A percentile compares a stretch with the other conserved stretches of the same genome.
Conservation (phyloP, 2,329 filamentous ascomycete genomes). For the Phaeosphaeria sp. region DNA sequence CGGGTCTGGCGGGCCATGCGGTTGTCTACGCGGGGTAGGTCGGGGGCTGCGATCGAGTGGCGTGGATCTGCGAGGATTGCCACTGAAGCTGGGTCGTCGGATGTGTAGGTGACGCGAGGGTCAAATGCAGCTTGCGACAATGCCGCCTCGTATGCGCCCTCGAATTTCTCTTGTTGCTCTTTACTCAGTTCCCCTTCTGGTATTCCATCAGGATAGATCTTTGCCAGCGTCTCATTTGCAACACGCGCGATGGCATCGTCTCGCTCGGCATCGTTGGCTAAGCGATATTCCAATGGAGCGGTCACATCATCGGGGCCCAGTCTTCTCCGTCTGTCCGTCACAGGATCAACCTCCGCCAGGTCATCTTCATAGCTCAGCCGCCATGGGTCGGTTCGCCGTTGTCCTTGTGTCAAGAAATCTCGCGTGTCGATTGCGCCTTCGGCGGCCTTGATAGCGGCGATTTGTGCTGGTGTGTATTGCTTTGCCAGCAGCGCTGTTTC, state of each 20-base stretch:
- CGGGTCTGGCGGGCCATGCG: conserved; percentile 45
- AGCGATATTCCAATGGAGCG: conserved; percentile 30
- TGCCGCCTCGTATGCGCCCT: conserved; percentile 40
- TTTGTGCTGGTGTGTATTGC: conserved; percentile 81
- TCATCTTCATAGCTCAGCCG: conserved; percentile 75
- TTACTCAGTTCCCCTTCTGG: conserved; percentile 35
- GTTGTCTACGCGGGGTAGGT: conserved; percentile 56
- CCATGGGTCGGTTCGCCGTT: conserved; percentile 75
- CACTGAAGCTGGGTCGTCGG: conserved; percentile 57
- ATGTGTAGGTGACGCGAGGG: conserved; percentile 55
- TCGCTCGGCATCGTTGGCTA: conserved; percentile 41
- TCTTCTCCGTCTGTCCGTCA: conserved; percentile 65
- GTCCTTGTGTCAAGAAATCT: conserved; percentile 77
- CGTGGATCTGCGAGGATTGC: conserved; percentile 58
- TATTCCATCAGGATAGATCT: conserved; percentile 45
- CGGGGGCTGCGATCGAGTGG: conserved; percentile 55
- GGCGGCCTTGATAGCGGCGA: conserved; percentile 80
- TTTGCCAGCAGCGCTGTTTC: conserved; percentile 58
- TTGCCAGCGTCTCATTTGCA: conserved; percentile 44
- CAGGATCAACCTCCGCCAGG: conserved; percentile 76
- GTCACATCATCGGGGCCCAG: conserved; percentile 23
- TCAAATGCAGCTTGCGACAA: conserved; percentile 46
- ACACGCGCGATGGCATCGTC: conserved; percentile 39
- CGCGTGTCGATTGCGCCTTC: conserved; percentile 76
- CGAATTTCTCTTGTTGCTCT: conserved; percentile 22